Percentiles rank a stretch among this genome's conserved stretches.
Evolutionary conservation across 2,329 filamentous ascomycete genomes (phyloP).

Genomic region (Pseudogymnoascus sp.): DNA sequence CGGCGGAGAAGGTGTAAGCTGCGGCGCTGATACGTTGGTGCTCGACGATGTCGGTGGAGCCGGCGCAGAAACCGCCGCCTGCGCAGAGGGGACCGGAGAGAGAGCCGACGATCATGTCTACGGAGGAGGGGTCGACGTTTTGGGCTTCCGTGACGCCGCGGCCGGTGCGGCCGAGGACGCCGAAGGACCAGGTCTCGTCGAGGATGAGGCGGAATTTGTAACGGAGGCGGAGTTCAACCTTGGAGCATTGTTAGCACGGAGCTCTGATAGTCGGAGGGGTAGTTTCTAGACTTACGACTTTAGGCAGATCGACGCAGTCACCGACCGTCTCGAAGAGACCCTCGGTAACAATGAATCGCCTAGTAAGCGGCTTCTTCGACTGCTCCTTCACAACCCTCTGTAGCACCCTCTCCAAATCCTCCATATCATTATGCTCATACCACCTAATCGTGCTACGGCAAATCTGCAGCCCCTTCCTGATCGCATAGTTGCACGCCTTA

Average conservation of each 20-base stretch:
- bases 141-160: conserved; percentile 91
- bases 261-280: not conserved
- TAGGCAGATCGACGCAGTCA: conserved; percentile 76
- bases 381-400: conserved; percentile 82
- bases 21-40: conserved; percentile 91
- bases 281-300: conserved; percentile 50
- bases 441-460: conserved; percentile 83
- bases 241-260: conserved; percentile 10
- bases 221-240: conserved; percentile 85
- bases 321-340: conserved; percentile 87
- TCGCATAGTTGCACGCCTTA: conserved; percentile 84
- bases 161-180: conserved; percentile 82
- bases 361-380: conserved; percentile 70
- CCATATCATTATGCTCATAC: conserved; percentile 96
- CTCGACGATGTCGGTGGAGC: conserved; percentile 81
- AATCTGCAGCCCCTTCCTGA: conserved; percentile 89
- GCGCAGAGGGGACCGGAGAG: conserved; percentile 83
- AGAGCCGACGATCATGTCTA: conserved; percentile 96
- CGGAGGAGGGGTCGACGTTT: conserved; percentile 84
- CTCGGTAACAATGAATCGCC: conserved; percentile 93
- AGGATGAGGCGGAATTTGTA: conserved; percentile 98
- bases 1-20: conserved; percentile 92
- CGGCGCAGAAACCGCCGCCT: conserved; percentile 92
- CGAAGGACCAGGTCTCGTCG: conserved; percentile 96
- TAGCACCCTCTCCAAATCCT: conserved; percentile 79